Percentiles rank a stretch among this genome's conserved stretches.
phyloP scores from a whole-genome alignment of 2,329 filamentous ascomycete genomes.

The Orbilia quercus region DNA sequence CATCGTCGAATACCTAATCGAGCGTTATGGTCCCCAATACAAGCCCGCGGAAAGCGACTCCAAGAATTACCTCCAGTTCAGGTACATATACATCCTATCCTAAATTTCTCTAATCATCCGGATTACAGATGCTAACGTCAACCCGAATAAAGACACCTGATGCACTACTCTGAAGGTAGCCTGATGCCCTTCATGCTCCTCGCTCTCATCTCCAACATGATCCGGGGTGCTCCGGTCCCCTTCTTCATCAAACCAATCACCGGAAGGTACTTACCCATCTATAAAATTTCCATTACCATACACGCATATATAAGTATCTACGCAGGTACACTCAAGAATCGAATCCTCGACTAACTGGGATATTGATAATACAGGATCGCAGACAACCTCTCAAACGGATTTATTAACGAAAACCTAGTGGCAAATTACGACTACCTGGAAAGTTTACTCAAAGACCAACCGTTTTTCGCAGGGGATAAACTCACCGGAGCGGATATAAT shows the following conservation, averaged over 20 bases:
- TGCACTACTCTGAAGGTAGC: slow-evolving; percentile 88
- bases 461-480: slow-evolving; percentile 57
- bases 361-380: slow-evolving; percentile 24
- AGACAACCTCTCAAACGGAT: slow-evolving; percentile 52
- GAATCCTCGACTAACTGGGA: background rate
- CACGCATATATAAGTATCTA: no score
- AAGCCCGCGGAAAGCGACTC: slow-evolving; percentile 71
- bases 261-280: slow-evolving; percentile 59
- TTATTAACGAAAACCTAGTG: slow-evolving; percentile 57
- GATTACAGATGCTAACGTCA: background rate
- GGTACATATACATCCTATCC: slow-evolving; percentile 8
- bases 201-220: slow-evolving; percentile 71
- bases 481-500: slow-evolving; percentile 59
- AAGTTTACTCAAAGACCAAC: slow-evolving; percentile 53
- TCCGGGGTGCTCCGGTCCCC: slow-evolving; percentile 70
- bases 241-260: slow-evolving; percentile 78
- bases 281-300: no score
- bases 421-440: slow-evolving; percentile 59
- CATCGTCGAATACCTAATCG: slow-evolving; percentile 83
- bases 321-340: no score
- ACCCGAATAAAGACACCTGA: slow-evolving; percentile 67
- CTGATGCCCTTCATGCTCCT: slow-evolving; percentile 79
- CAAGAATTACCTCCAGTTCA: slow-evolving; percentile 68
- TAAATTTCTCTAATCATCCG: background rate
- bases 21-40: slow-evolving; percentile 71